phyloP scores from a whole-genome alignment of 2,329 filamentous ascomycete species.

The Colletotrichum sp. region DNA sequence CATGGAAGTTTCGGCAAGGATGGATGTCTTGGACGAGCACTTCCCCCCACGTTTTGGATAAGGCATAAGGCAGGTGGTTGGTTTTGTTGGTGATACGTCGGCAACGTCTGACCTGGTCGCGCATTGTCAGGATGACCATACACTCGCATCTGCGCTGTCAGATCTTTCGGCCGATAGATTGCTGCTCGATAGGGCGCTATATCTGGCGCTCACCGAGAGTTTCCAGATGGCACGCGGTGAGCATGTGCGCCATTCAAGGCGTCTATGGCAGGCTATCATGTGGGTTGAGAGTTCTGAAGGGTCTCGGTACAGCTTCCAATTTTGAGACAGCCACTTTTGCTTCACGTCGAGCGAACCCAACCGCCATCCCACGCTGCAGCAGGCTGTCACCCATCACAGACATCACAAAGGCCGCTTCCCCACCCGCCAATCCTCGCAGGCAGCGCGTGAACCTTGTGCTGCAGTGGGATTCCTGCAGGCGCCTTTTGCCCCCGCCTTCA shows the following conservation, averaged over 20 bases:
- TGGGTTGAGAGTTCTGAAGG: neutral
- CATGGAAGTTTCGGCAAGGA: neutral
- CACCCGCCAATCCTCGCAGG: neutral
- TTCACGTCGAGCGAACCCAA: neutral
- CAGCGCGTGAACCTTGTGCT: neutral
- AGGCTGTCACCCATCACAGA: neutral
- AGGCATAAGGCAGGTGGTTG: neutral
- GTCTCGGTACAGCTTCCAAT: neutral
- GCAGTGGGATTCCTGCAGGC: neutral
- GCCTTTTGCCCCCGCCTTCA: neutral
- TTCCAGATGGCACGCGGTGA: neutral
- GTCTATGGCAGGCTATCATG: neutral
- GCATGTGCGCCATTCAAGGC: neutral
- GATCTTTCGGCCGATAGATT: neutral
- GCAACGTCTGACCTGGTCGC: neutral
- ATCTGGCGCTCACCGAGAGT: neutral
- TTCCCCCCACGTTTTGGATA: neutral
- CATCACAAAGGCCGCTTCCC: neutral
- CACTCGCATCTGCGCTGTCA: neutral
- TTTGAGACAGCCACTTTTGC: neutral
- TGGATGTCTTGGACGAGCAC: neutral
- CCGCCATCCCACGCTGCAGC: neutral
- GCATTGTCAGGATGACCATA: neutral
- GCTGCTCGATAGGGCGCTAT: neutral
- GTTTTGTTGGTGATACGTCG: neutral